These are phyloP conservation scores for Golubevia sp. DNA, from an alignment of 1,284 basidiomycete species.

Conservation along the genomic window DNA sequence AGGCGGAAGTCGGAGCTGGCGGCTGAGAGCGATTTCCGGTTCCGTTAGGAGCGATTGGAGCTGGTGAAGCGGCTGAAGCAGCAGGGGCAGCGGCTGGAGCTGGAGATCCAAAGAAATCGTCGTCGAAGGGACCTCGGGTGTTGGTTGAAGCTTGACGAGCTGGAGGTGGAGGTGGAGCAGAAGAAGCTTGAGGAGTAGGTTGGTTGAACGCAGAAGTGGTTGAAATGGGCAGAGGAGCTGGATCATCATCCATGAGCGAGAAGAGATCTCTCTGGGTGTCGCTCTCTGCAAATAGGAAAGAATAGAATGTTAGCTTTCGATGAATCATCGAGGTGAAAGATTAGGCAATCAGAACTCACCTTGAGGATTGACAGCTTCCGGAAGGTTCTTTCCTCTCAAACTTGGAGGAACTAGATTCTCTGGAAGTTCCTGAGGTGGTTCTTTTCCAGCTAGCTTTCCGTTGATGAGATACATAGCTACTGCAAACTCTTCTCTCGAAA, in stretches of 20 bases:
- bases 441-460: constrained; percentile 41
- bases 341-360: background rate
- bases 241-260: constrained; percentile 58
- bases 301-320: background rate
- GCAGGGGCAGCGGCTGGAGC: constrained; percentile 12
- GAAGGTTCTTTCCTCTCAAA: constrained; percentile 38
- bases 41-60: constrained; percentile 17
- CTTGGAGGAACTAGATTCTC: constrained; percentile 44
- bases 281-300: constrained; percentile 13
- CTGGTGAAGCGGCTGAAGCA: constrained; percentile 20
- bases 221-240: constrained; percentile 32
- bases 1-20: background rate
- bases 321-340: background rate
- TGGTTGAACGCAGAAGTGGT: constrained; percentile 41
- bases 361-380: constrained; percentile 45
- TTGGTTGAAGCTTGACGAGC: constrained; percentile 20
- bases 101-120: constrained; percentile 38
- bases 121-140: constrained; percentile 36
- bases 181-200: background rate
- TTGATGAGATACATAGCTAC: constrained; percentile 61
- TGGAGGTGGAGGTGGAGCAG: constrained; percentile 24
- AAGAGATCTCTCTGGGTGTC: constrained; percentile 59
- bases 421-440: constrained; percentile 47
- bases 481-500: constrained; percentile 56
- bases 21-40: background rate